Evolutionary conservation across 108 stramenopile species (phyloP), one percentile per base, ranked within the genome.

Genomic region (Nitzschia sp.): DNA sequence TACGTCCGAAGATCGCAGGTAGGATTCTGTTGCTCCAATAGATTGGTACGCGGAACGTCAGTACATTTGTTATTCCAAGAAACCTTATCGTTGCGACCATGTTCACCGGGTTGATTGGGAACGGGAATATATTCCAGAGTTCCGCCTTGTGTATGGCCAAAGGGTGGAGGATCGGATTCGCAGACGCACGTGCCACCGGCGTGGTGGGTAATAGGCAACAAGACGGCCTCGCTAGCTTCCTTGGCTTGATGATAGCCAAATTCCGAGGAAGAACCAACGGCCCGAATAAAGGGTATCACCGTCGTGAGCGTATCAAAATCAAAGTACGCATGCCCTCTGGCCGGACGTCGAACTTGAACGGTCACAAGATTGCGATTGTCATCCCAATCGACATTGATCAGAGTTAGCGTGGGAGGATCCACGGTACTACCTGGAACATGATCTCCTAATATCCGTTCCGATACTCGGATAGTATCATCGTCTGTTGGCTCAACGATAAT

Each of bases 1-100:
- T 75, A 75, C 1, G 74, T 75, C 24, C 27, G 32, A 34, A 75
- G 27, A 15, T 24, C 17, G 38, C 74, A 75, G 11, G 74, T 68
- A 18, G 74, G 74, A 57, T 75, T 75, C 5, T 47, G 42, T 36
- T 68, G 66, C 4, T 29, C 23, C n/a, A 61, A 5, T 46, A 75
- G 67, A 33, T 66, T 56, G 23, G 56, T 59, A 15, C 21, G 24
- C 9, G 73, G 73, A 45, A 46, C 38, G 4, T 31, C 36, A 6
- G 27, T 23, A 34, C 73, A 74, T 3, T 31, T 54, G 25, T 33
- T 46, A 24, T 36, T 53, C 3, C 46, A 25, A 8, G 18, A 19
- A 17, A 51, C 26, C 3, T 17, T 64, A n/a, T 45, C 62, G 19
- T 13, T n/a, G 42, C 34, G 28, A 42, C 58, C 47, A 51, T 36